Evolutionary conservation across 2,329 filamentous ascomycete genomes (phyloP).

Genomic region (Diaporthe destruens): DNA sequence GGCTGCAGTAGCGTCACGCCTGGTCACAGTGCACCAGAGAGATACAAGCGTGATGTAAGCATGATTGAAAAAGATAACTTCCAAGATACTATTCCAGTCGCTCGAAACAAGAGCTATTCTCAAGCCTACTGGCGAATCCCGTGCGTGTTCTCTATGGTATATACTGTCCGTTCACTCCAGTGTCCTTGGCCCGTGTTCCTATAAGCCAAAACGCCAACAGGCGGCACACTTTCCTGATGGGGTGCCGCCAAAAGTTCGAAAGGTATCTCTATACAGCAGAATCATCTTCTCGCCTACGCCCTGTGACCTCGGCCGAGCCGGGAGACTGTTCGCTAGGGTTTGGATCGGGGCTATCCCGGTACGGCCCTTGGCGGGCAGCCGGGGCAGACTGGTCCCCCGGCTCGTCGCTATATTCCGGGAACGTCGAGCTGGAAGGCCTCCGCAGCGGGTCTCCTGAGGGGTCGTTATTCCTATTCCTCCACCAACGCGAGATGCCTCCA

Average conservation of each 20-base stretch:
- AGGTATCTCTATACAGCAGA: conserved; percentile 40
- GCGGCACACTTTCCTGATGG: conserved; percentile 17
- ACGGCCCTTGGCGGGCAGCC: conserved; percentile 9
- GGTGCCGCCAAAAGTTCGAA: conserved; percentile 27
- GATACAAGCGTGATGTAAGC: background rate
- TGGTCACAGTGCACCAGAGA: background rate
- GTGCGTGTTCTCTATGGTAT: conserved; percentile 39
- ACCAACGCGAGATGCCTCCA: conserved; percentile 69
- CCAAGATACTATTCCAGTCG: conserved; percentile 20
- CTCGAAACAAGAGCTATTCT: conserved; percentile 29
- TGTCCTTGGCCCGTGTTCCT: conserved; percentile 22
- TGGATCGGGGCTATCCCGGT: conserved; percentile 32
- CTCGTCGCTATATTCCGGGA: conserved; percentile 43
- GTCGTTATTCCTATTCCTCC: conserved; percentile 48
- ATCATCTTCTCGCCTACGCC: conserved; percentile 38
- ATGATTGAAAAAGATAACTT: conserved; percentile 33
- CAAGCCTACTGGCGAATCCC: conserved; percentile 4
- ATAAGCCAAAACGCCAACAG: conserved; percentile 33
- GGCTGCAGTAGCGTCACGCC: background rate
- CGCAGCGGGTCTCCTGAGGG: conserved; percentile 29
- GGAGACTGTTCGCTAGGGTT: conserved; percentile 1
- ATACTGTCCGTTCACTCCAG: conserved; percentile 31
- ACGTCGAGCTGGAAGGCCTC: conserved; percentile 31
- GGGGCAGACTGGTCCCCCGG: conserved; percentile 31
- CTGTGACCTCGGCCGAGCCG: conserved; percentile 27